Conservation (phyloP, 139 green algal genomes). For the Picochlorum sp. region DNA sequence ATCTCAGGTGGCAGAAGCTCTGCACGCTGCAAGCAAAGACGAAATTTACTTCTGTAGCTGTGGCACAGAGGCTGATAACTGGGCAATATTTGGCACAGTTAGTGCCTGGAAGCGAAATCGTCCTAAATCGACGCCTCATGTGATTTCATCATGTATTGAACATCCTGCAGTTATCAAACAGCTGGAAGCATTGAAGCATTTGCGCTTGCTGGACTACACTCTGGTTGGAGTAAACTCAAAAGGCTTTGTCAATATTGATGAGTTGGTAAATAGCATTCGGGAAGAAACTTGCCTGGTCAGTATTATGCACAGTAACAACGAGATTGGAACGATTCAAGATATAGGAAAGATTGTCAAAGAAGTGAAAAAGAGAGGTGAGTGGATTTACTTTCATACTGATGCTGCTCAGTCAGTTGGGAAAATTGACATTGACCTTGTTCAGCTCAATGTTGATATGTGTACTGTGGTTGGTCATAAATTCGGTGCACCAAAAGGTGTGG, state of each 20-base stretch:
- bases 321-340: constrained; percentile 48
- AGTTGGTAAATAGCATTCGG: constrained; percentile 14
- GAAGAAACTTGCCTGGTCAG: constrained; percentile 48
- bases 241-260: constrained; percentile 37
- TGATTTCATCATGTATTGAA: constrained; percentile 60
- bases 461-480: constrained; percentile 78
- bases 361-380: background rate
- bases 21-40: constrained; percentile 10
- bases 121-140: constrained; percentile 24
- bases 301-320: constrained; percentile 82
- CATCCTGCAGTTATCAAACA: constrained; percentile 56
- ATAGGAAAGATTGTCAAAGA: constrained; percentile 24
- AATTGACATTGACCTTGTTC: constrained; percentile 48
- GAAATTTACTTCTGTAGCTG: constrained; percentile 45
- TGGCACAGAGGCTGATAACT: constrained; percentile 26
- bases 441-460: constrained; percentile 58
- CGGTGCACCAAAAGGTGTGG: constrained; percentile 74
- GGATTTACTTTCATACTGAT: constrained; percentile 55
- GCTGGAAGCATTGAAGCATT: constrained; percentile 5
- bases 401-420: constrained; percentile 69
- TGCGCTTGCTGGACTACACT: constrained; percentile 34
- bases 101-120: constrained; percentile 1
- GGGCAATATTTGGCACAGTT: constrained; percentile 48
- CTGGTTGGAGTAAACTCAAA: constrained; percentile 39
- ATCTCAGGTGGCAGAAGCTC: constrained; percentile 29